Base-by-base conservation (phyloP, 768 basidiomycete species). In the Leccinum subgranulosum region DNA sequence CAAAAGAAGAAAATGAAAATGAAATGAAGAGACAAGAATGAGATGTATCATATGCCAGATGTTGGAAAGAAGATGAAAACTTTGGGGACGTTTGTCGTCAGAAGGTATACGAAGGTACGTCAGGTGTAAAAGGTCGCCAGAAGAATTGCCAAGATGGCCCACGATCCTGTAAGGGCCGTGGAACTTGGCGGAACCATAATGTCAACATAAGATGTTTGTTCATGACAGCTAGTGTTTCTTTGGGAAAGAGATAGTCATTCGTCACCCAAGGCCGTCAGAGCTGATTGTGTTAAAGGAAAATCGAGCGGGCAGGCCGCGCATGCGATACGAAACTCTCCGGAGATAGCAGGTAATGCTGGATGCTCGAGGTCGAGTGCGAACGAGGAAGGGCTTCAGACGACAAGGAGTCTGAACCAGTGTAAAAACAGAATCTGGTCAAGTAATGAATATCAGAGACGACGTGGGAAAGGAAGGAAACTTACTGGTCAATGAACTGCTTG, bases 381-480 rank as follows among this genome's bases (percentile, higher is more conserved):
- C 78, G 77, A 19, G 75, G 69, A 10, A 77, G 58, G 5, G 31
- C 27, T 19, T 68, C 69, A 21, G 66, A 57, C 1, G 70, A 54
- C 52, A 71, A 31, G 3, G 74, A 66, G 33, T 77, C 81, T 3
- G 77, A 64, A 1, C 90, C 90, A 3, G 90, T 91, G 72, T 82
- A 92, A 73, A 91, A 92, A 75, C 90, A 92, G 71, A 87, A 91
- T 64, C 90, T 92, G 54, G 12, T 43, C 60, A 21, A 6, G 43
- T 17, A 53, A 6, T 73, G 45, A 67, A 21, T 28, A 45, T 11
- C 14, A 9, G 1, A 21, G 6, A 41, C 14, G 3, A 36, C 6
- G 5, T 7, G 28, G n/a, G 43, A 10, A 27, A n/a, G 3, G 1
- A 45, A 49, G 31, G 14, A 29, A 15, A 78, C 84, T 48, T 63